A percentile compares a stretch with the other conserved stretches of the same genome.
Conservation (phyloP, 2,329 filamentous ascomycete genomes). For the Fusarium goolgardi region DNA sequence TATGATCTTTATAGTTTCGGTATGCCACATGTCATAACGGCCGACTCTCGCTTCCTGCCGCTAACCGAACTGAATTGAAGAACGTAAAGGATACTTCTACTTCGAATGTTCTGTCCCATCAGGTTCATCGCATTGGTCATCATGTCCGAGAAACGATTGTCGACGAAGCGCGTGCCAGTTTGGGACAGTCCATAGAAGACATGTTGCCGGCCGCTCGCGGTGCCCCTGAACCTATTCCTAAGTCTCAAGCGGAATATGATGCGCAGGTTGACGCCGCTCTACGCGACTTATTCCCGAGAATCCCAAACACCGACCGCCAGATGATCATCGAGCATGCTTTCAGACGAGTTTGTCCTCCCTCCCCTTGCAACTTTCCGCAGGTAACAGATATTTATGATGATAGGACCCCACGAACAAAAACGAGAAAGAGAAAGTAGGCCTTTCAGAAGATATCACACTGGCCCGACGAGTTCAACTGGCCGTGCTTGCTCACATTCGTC, state of each 20-base stretch:
- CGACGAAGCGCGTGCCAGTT: constrained; percentile 60
- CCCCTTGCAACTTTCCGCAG: constrained; percentile 1
- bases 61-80: constrained; percentile 41
- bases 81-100: constrained; percentile 49
- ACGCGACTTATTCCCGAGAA: constrained; percentile 72
- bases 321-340: constrained; percentile 73
- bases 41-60: neutral
- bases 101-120: constrained; percentile 58
- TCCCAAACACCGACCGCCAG: constrained; percentile 72
- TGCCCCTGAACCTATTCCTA: constrained; percentile 68
- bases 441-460: constrained; percentile 66
- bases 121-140: constrained; percentile 70
- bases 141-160: constrained; percentile 70
- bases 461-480: constrained; percentile 73
- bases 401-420: constrained; percentile 64
- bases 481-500: constrained; percentile 73
- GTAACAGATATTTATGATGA: constrained; percentile 31
- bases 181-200: constrained; percentile 46
- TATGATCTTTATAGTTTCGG: constrained; percentile 75
- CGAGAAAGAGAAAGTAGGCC: constrained; percentile 67
- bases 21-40: constrained; percentile 51
- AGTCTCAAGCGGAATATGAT: constrained; percentile 69
- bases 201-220: constrained; percentile 43
- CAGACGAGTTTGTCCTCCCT: constrained; percentile 62
- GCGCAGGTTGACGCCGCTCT: constrained; percentile 71